phyloP scores from a whole-genome alignment of 2,329 filamentous ascomycete genomes.

The Verticillium longisporum region DNA sequence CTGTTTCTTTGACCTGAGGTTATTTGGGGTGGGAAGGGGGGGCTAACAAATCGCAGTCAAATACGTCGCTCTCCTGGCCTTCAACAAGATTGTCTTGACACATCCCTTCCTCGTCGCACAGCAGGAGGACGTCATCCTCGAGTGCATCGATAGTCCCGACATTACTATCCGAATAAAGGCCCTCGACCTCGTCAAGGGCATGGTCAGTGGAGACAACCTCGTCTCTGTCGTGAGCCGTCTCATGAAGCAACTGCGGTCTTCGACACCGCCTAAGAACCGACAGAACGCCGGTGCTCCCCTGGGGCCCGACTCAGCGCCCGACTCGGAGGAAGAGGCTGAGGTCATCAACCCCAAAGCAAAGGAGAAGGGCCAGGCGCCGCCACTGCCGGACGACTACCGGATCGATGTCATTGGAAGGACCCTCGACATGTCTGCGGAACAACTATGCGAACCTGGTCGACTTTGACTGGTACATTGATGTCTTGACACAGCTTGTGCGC shows the following conservation, averaged over 20 bases:
- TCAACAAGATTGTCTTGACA: conserved; percentile 87
- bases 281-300: conserved; percentile 35
- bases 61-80: conserved; percentile 91
- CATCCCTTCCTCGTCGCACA: conserved; percentile 84
- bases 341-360: conserved; percentile 28
- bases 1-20: background rate
- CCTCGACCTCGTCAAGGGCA: conserved; percentile 83
- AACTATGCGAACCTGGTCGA: conserved; percentile 82
- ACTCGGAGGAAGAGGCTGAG: conserved; percentile 46
- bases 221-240: conserved; percentile 78
- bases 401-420: conserved; percentile 77
- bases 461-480: conserved; percentile 96
- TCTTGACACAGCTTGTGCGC: conserved; percentile 78
- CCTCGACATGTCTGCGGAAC: conserved; percentile 81
- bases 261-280: conserved; percentile 44
- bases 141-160: conserved; percentile 92
- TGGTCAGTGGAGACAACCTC: conserved; percentile 86
- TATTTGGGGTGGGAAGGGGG: too few relatives aligned
- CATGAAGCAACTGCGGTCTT: conserved; percentile 75
- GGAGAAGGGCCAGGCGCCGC: conserved; percentile 38
- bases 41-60: conserved; percentile 51
- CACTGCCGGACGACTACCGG: conserved; percentile 80
- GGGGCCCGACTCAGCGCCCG: conserved; percentile 25
- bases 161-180: conserved; percentile 94
- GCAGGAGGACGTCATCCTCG: conserved; percentile 93